Conservation (phyloP, 257 asterid genomes). For the Primulina tabacum region DNA sequence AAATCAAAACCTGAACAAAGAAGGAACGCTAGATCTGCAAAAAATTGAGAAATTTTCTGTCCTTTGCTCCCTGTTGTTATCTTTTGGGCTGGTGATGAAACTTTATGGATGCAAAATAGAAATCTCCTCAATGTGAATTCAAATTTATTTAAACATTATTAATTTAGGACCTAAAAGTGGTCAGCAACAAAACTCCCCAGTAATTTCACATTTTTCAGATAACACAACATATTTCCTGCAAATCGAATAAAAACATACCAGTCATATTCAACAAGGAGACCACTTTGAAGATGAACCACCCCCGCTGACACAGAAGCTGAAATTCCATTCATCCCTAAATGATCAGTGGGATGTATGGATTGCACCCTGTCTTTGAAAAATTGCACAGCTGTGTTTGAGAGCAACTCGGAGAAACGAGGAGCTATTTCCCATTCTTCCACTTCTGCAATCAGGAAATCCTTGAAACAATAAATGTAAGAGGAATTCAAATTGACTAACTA, state of each 20-base stretch:
- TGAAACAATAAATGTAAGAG: background rate
- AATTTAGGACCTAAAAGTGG: slow-evolving; percentile 3
- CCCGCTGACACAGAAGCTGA: slow-evolving; percentile 57
- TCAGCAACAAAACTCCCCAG: slow-evolving; percentile 16
- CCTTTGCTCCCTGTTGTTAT: slow-evolving; percentile 1
- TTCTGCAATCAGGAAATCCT: slow-evolving; percentile 51
- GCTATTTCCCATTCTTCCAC: slow-evolving; percentile 98
- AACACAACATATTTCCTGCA: slow-evolving; percentile 14
- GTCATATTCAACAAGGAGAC: slow-evolving; percentile 80
- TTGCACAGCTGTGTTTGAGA: slow-evolving; percentile 66
- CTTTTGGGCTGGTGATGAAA: slow-evolving; percentile 1
- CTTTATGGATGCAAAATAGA: background rate
- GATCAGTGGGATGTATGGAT: slow-evolving; percentile 66
- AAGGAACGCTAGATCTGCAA: background rate
- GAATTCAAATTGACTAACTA: slow-evolving; percentile 10
- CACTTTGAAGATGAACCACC: slow-evolving; percentile 80
- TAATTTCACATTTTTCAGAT: slow-evolving; percentile 21
- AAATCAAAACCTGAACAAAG: too few relatives aligned
- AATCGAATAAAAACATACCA: slow-evolving; percentile 54
- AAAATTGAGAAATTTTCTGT: slow-evolving; percentile 7
- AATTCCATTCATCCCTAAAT: slow-evolving; percentile 41
- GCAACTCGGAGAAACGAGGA: slow-evolving; percentile 85
- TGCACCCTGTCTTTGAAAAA: slow-evolving; percentile 75
- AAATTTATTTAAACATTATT: slow-evolving; percentile 5
- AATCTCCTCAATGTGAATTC: background rate